Conservation (phyloP, 2,329 filamentous ascomycete genomes). For the Fusarium pseudograminearum region DNA sequence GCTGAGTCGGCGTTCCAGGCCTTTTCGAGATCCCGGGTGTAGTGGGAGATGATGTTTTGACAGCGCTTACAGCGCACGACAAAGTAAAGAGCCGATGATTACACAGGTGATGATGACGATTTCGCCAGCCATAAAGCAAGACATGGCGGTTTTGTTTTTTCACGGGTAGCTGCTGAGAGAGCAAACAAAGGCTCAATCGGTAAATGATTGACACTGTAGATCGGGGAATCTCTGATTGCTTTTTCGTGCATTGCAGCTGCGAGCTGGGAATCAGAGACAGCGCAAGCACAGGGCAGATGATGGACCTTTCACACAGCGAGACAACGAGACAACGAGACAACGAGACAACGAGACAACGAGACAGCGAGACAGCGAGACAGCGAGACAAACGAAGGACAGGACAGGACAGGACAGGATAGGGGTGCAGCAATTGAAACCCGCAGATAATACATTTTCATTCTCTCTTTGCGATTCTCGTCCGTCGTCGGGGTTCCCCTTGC, state of each 20-base stretch:
- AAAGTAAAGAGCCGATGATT: background rate
- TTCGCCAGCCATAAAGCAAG: background rate
- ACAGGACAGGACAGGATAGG: background rate
- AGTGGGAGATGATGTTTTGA: constrained; percentile 15
- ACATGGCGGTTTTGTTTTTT: background rate
- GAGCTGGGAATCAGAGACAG: background rate
- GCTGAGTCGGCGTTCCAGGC: constrained; percentile 23
- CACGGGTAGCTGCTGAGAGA: background rate
- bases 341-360: too few species aligned
- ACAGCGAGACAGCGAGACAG: background rate
- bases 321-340: too few species aligned
- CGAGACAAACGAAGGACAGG: background rate
- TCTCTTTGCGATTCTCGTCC: background rate
- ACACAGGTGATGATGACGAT: background rate
- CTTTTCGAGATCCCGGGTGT: constrained; percentile 34
- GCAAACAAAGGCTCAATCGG: background rate
- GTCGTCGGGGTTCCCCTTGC: background rate
- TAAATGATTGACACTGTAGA: constrained; percentile 3
- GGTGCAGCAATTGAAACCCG: background rate
- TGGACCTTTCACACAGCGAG: background rate
- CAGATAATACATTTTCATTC: background rate
- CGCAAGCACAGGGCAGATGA: constrained; percentile 26
- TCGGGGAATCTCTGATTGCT: constrained; percentile 3
- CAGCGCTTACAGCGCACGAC: constrained; percentile 1
- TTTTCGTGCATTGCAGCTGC: constrained; percentile 6